Base-by-base conservation (phyloP, 1,284 basidiomycete species). In the Mycosarcoma maydis region DNA sequence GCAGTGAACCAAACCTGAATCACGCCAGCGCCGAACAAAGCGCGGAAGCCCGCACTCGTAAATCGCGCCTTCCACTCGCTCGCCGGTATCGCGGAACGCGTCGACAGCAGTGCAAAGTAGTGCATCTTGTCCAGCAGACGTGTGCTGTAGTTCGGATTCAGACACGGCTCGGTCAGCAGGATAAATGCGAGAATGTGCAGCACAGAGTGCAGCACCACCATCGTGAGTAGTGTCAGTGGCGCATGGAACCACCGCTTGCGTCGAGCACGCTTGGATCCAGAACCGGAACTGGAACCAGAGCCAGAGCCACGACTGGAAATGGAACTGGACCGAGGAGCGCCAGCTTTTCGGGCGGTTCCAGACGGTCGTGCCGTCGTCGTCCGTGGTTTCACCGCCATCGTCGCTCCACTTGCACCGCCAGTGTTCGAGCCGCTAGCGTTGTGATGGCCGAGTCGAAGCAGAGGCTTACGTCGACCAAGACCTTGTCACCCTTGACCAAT, bases 1-100 rank as follows among this genome's bases (percentile, higher is more conserved):
- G 66, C 66, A 3, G 19, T 26, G 20, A 62, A 69, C 66, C 66
- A 69, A 10, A 33, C 54, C 27, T 69, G 66, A 10, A 69, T 30
- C 2, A 69, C 47, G 5, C 50, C 50, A 0, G 45, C 38, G 0
- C 66, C 66, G 17, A 69, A 64, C 39, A 69, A 34, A 3, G 16
- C 32, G 19, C 52, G 49, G 0, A 50, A 7, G 0, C 33, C 50
- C 1, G 66, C 59, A 3, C 7, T 11, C 1, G 16, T 23, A 41
- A 69, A 69, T 6, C 66, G 14, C 32, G 17, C 23, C 14, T 16
- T 20, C 49, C 58, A 57, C 19, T 62, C 65, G 3, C 1, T 11
- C 2, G 2, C 3, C 0, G 53, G 43, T 3, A 52, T 46, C 10
- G 29, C 23, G 0, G 20, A 24, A 2, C 6, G 16, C 4, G 40